phyloP scores from a whole-genome alignment of 768 basidiomycete genomes.

The Mycena vulgaris region DNA sequence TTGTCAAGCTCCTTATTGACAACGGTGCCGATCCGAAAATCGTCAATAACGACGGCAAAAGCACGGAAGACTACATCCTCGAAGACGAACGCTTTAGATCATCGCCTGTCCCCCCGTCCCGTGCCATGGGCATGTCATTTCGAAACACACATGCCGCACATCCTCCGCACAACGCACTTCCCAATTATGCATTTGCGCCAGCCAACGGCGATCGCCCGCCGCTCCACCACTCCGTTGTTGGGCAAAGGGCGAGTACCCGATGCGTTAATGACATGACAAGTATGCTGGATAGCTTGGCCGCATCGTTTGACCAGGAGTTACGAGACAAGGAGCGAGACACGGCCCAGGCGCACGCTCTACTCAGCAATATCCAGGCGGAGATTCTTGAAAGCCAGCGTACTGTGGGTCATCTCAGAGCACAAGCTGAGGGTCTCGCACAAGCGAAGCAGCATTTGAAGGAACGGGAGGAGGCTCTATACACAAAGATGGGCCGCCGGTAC shows the following conservation, averaged over 20 bases:
- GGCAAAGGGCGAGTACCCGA: slow-evolving; percentile 87
- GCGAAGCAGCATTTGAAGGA: slow-evolving; percentile 71
- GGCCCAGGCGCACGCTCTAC: slow-evolving; percentile 88
- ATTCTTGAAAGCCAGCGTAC: slow-evolving; percentile 88
- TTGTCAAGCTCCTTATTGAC: slow-evolving; percentile 96
- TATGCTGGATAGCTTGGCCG: slow-evolving; percentile 90
- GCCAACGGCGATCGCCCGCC: slow-evolving; percentile 76
- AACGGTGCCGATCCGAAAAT: slow-evolving; percentile 97
- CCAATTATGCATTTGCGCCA: slow-evolving; percentile 61
- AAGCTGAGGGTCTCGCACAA: slow-evolving; percentile 77
- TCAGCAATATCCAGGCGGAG: slow-evolving; percentile 91
- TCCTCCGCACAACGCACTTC: slow-evolving; percentile 60
- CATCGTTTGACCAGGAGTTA: slow-evolving; percentile 93
- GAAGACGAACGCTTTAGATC: slow-evolving; percentile 98
- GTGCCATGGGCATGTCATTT: slow-evolving; percentile 77
- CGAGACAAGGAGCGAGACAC: slow-evolving; percentile 93
- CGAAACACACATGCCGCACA: slow-evolving; percentile 78
- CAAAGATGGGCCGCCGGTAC: slow-evolving; percentile 87
- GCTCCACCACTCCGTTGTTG: slow-evolving; percentile 88
- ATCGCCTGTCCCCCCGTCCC: slow-evolving; percentile 85
- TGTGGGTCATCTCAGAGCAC: slow-evolving; percentile 76
- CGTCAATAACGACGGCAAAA: slow-evolving; percentile 94
- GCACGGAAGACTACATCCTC: slow-evolving; percentile 97
- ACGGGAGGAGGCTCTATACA: slow-evolving; percentile 75
- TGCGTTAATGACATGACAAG: slow-evolving; percentile 88